Percentiles rank a stretch among this genome's conserved stretches.
phyloP scores from a whole-genome alignment of 1,284 basidiomycete genomes.

The Boletus mariae region DNA sequence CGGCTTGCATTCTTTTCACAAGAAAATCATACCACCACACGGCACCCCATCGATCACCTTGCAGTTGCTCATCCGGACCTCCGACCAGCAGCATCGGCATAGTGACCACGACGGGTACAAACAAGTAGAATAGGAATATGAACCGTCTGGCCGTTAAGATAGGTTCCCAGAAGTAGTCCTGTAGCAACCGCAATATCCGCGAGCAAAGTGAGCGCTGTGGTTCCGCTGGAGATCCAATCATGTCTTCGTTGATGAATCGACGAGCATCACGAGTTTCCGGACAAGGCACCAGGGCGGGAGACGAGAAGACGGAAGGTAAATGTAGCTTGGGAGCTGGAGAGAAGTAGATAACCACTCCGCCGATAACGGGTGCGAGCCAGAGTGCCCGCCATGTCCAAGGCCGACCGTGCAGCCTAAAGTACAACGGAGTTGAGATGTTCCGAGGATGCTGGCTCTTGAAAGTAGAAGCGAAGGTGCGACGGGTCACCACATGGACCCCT shows the following conservation, averaged over 20 bases:
- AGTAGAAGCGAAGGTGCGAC: constrained; percentile 10
- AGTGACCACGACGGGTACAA: constrained; percentile 83
- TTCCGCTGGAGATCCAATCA: constrained; percentile 63
- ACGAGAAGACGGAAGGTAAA: constrained; percentile 49
- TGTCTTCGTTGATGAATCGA: constrained; percentile 26
- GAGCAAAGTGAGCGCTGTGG: constrained; percentile 44
- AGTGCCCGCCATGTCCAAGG: constrained; percentile 37
- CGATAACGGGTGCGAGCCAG: constrained; percentile 56
- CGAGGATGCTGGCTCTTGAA: constrained; percentile 2
- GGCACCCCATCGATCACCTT: constrained; percentile 79
- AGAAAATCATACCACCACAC: constrained; percentile 95
- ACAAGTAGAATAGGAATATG: constrained; percentile 78
- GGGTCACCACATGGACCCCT: background rate
- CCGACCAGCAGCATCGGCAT: constrained; percentile 87
- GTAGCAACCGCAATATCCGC: constrained; percentile 45
- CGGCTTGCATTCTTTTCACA: constrained; percentile 87
- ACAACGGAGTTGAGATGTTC: constrained; percentile 9
- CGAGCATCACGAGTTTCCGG: constrained; percentile 30
- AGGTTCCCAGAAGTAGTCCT: constrained; percentile 76
- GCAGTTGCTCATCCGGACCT: constrained; percentile 46
- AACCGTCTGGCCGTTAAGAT: constrained; percentile 83
- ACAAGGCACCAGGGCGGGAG: constrained; percentile 63
- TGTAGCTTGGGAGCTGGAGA: constrained; percentile 38
- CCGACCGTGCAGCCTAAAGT: constrained; percentile 22
- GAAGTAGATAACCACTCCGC: constrained; percentile 50